These are phyloP conservation scores for Oidiodendron maius DNA, from an alignment of 495 filamentous ascomycete species.

Conservation along the genomic window DNA sequence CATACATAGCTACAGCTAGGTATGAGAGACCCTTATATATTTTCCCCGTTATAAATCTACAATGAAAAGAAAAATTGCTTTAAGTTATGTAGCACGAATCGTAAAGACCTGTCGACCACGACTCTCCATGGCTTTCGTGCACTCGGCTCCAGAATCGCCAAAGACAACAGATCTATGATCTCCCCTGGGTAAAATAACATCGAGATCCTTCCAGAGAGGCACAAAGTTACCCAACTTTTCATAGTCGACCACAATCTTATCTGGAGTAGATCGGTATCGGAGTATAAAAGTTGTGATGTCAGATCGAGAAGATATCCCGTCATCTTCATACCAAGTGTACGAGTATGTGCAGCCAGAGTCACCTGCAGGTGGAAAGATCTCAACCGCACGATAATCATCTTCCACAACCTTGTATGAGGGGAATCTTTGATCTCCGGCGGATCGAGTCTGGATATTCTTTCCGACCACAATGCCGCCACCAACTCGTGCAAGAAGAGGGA, in stretches of 20 bases:
- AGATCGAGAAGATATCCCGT: slow-evolving; percentile 47
- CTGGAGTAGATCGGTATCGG: slow-evolving; percentile 37
- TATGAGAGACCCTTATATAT: no score
- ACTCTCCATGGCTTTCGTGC: no score
- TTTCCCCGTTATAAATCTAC: no score
- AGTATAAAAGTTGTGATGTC: slow-evolving; percentile 38
- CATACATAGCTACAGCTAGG: no score
- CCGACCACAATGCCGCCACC: slow-evolving; percentile 55
- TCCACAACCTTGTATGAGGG: slow-evolving; percentile 43
- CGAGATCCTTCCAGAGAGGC: no score
- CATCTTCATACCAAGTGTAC: slow-evolving; percentile 60
- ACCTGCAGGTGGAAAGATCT: slow-evolving; percentile 54
- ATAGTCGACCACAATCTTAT: slow-evolving; percentile 33
- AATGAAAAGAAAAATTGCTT: no score
- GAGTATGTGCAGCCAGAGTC: slow-evolving; percentile 27
- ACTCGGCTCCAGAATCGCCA: no score
- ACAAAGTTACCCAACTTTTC: no score
- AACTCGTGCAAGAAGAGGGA: slow-evolving; percentile 54
- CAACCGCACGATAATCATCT: slow-evolving; percentile 56
- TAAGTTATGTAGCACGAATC: no score
- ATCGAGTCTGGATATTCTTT: slow-evolving; percentile 48
- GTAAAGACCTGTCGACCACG: no score
- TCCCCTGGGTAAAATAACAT: no score
- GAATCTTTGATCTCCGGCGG: slow-evolving; percentile 46
- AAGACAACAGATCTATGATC: no score